A percentile compares a stretch with the other conserved stretches of the same genome.
phyloP scores from a whole-genome alignment of 768 basidiomycete genomes.

The Amanita thiersii region DNA sequence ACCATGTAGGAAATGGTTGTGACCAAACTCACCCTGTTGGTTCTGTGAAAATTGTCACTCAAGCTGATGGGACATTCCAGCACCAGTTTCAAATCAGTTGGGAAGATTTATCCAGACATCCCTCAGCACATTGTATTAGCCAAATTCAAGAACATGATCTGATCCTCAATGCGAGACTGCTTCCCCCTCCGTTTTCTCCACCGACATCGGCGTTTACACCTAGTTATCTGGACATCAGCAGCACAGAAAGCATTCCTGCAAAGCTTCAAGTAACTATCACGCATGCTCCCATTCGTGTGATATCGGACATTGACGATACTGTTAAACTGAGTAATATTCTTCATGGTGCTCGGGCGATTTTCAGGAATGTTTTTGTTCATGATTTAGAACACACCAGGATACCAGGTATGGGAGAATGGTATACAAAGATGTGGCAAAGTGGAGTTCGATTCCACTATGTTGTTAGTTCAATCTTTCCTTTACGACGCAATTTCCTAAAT shows the following conservation, averaged over 20 bases:
- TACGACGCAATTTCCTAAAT: constrained; percentile 2
- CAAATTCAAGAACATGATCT: constrained; percentile 44
- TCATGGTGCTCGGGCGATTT: constrained; percentile 71
- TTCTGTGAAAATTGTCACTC: constrained; percentile 45
- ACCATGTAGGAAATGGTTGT: constrained; percentile 16
- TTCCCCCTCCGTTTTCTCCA: constrained; percentile 23
- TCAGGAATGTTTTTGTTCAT: constrained; percentile 89
- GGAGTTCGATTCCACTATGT: constrained; percentile 88
- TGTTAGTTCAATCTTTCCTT: constrained; percentile 34
- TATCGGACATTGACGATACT: constrained; percentile 95
- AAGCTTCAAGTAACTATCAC: constrained; percentile 43
- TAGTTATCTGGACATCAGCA: constrained; percentile 6
- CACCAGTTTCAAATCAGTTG: constrained; percentile 54
- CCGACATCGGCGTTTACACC: background rate
- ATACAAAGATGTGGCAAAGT: constrained; percentile 52
- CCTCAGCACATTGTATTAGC: constrained; percentile 45
- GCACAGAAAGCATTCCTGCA: constrained; percentile 15
- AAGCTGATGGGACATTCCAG: constrained; percentile 68
- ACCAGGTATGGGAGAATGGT: constrained; percentile 80
- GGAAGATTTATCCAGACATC: constrained; percentile 61
- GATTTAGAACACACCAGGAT: constrained; percentile 73
- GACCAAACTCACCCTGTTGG: constrained; percentile 38
- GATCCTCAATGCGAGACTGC: constrained; percentile 44
- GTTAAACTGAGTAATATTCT: constrained; percentile 76
- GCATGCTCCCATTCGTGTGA: constrained; percentile 61